Evolutionary conservation across 2,329 filamentous ascomycete genomes (phyloP).

Genomic region (Cladosporium velox): DNA sequence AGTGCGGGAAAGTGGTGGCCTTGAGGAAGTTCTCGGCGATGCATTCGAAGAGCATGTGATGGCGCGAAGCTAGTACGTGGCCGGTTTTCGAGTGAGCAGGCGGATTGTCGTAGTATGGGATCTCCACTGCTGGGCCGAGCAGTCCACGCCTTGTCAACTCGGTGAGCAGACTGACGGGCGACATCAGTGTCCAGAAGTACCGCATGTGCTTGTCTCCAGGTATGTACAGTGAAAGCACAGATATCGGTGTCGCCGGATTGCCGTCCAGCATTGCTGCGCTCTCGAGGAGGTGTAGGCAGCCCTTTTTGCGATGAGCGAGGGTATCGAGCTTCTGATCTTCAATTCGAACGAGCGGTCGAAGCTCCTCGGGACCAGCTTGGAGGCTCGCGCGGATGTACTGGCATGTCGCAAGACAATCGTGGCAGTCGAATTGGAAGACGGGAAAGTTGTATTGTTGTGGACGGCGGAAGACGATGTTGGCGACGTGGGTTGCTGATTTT

Average conservation of each 20-base stretch:
- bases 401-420: slow-evolving; percentile 23
- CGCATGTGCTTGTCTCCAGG: slow-evolving; percentile 26
- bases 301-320: slow-evolving; percentile 17
- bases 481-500: slow-evolving; percentile 7
- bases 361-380: neutral
- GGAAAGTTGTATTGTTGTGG: slow-evolving; percentile 22
- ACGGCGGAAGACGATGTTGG: slow-evolving; percentile 9
- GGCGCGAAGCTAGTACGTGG: slow-evolving; percentile 1
- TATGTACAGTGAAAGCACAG: slow-evolving; percentile 27
- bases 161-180: slow-evolving; percentile 18
- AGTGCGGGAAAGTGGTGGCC: slow-evolving; percentile 25
- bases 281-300: slow-evolving; percentile 26
- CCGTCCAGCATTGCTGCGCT: slow-evolving; percentile 23
- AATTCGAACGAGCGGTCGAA: slow-evolving; percentile 24
- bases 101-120: neutral
- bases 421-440: slow-evolving; percentile 24
- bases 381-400: slow-evolving; percentile 2
- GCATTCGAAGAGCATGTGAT: slow-evolving; percentile 25
- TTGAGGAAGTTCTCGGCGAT: slow-evolving; percentile 25
- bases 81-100: neutral
- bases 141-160: slow-evolving; percentile 13
- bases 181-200: slow-evolving; percentile 29
- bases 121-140: neutral
- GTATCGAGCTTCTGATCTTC: slow-evolving; percentile 27
- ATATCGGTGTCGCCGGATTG: slow-evolving; percentile 18